Conservation (phyloP, 2,329 filamentous ascomycete species). For the Microcyclosporella mali region DNA sequence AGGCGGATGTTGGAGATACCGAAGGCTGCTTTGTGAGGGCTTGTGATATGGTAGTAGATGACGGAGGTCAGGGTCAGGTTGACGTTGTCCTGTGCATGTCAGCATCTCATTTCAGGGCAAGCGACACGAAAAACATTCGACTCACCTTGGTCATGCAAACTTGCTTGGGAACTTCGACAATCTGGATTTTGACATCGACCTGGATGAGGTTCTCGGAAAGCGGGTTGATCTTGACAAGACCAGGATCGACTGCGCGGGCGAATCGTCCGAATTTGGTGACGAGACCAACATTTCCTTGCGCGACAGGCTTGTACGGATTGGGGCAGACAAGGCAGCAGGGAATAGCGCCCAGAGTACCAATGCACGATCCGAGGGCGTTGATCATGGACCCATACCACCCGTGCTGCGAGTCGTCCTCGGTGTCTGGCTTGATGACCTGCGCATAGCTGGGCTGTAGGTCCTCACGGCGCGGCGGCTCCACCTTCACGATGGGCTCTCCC, state of each 20-base stretch:
- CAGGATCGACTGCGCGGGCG: conserved; percentile 91
- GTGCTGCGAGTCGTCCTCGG: conserved; percentile 61
- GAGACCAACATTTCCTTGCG: conserved; percentile 88
- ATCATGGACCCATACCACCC: conserved; percentile 76
- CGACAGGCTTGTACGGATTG: conserved; percentile 61
- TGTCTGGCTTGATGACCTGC: conserved; percentile 53
- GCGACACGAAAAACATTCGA: too few species aligned
- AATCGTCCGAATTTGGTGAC: conserved; percentile 95
- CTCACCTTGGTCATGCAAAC: conserved; percentile 86
- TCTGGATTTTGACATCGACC: conserved; percentile 98
- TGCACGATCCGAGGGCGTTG: conserved; percentile 63
- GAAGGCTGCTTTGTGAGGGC: conserved; percentile 94
- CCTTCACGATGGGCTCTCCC: conserved; percentile 42
- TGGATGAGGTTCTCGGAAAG: conserved; percentile 83
- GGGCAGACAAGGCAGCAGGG: conserved; percentile 89
- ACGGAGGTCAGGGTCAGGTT: conserved; percentile 89
- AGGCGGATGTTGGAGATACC: conserved; percentile 91
- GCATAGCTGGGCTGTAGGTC: conserved; percentile 74
- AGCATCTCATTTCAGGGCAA: too few species aligned
- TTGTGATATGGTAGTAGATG: conserved; percentile 97
- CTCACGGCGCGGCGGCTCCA: conserved; percentile 72
- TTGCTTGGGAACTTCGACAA: conserved; percentile 91
- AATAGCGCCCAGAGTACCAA: conserved; percentile 77
- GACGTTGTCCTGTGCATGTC: conserved; percentile 65
- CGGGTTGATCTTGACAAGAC: conserved; percentile 95